Evolutionary conservation across 257 asterid species (phyloP).

Genomic region (Striga asiatica): DNA sequence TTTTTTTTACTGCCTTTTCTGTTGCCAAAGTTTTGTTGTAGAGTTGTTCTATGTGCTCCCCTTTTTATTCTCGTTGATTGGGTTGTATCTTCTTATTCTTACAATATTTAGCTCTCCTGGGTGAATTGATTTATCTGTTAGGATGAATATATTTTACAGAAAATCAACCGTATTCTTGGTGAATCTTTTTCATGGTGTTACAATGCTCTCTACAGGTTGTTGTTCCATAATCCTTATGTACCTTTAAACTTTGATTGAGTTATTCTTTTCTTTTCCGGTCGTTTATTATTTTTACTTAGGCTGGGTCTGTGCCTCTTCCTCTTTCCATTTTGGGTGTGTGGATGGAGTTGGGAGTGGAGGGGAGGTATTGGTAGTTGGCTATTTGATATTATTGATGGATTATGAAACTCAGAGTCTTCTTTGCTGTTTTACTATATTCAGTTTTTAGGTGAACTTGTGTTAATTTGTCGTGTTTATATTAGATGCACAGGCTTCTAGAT

Average conservation of each 20-base stretch:
- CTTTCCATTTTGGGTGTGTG: too few relatives aligned
- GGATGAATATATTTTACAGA: not conserved
- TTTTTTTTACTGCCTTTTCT: constrained; percentile 12
- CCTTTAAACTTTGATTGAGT: not conserved
- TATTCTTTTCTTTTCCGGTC: not conserved
- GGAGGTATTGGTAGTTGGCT: too few relatives aligned
- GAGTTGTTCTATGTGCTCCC: not conserved
- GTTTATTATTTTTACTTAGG: not conserved
- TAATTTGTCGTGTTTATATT: not conserved
- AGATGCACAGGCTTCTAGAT: not conserved
- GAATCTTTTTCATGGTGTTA: not conserved
- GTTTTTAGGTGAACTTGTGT: not conserved
- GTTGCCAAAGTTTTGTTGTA: not conserved
- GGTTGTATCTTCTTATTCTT: too few relatives aligned
- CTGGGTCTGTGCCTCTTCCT: too few relatives aligned
- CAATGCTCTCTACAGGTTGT: not conserved
- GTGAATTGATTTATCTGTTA: not conserved
- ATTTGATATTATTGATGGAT: not conserved
- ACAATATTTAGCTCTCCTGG: too few relatives aligned
- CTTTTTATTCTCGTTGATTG: not conserved
- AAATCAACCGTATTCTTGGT: not conserved
- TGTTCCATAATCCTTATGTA: not conserved
- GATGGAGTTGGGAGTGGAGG: too few relatives aligned
- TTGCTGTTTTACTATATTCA: too few relatives aligned
- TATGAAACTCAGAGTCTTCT: not conserved